Conservation (phyloP, 768 basidiomycete species). For the Pisolithus tinctorius region DNA sequence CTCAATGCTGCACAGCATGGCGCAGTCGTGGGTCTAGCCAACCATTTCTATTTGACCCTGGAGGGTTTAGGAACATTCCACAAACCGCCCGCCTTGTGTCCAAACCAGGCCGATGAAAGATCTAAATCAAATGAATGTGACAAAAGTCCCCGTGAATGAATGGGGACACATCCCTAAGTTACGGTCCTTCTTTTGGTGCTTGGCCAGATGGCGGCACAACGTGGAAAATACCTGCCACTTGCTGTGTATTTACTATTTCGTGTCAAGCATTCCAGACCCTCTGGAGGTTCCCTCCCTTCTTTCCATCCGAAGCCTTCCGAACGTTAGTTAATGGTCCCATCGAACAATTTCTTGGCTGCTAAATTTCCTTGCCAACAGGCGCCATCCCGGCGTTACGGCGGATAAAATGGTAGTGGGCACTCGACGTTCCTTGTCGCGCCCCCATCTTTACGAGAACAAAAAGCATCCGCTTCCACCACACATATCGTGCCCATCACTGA, state of each 20-base stretch:
- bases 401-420: slow-evolving; percentile 1
- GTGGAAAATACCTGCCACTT: too few relatives aligned
- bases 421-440: background rate
- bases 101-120: slow-evolving; percentile 16
- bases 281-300: too few relatives aligned
- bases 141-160: slow-evolving; percentile 5
- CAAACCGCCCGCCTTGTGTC: slow-evolving; percentile 24
- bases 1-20: slow-evolving; percentile 4
- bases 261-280: too few relatives aligned
- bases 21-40: background rate
- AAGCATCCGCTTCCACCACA: background rate
- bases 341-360: background rate
- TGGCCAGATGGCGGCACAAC: too few relatives aligned
- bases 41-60: background rate
- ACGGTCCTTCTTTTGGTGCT: too few relatives aligned
- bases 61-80: slow-evolving; percentile 25
- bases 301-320: too few relatives aligned
- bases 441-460: slow-evolving; percentile 1
- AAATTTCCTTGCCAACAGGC: slow-evolving; percentile 1
- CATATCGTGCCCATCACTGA: background rate
- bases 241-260: too few relatives aligned
- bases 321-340: background rate
- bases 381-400: slow-evolving; percentile 14
- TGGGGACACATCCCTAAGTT: slow-evolving; percentile 1
- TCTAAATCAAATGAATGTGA: slow-evolving; percentile 12